phyloP scores from a whole-genome alignment of 768 basidiomycete species.

The Lepiota subincarnata region DNA sequence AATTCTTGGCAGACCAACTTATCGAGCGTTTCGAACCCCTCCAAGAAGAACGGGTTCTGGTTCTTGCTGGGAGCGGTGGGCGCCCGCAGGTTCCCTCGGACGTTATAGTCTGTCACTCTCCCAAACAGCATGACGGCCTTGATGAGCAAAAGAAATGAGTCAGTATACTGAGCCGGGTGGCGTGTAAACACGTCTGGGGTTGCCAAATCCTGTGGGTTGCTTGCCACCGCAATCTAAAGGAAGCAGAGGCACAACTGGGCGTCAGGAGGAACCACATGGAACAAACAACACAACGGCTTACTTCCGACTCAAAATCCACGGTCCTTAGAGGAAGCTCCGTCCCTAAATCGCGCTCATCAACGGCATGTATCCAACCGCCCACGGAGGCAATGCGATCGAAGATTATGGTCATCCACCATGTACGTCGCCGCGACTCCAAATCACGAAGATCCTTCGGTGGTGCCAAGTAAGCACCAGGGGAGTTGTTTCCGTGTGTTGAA shows the following conservation, averaged over 20 bases:
- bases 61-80: constrained; percentile 64
- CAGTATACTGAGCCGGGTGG: constrained; percentile 75
- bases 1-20: constrained; percentile 64
- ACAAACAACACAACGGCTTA: constrained; percentile 26
- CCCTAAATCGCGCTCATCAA: constrained; percentile 80
- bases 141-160: constrained; percentile 76
- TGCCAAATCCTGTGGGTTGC: constrained; percentile 72
- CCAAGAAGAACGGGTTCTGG: constrained; percentile 65
- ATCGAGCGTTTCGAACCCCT: constrained; percentile 70
- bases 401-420: constrained; percentile 90
- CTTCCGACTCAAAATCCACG: constrained; percentile 74
- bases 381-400: constrained; percentile 81
- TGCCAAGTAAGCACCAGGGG: constrained; percentile 76
- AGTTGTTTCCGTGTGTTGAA: constrained; percentile 58
- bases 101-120: constrained; percentile 80
- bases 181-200: constrained; percentile 60
- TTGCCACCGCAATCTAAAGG: constrained; percentile 52
- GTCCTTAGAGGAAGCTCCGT: constrained; percentile 77
- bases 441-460: constrained; percentile 75
- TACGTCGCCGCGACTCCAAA: constrained; percentile 71
- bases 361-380: constrained; percentile 83
- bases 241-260: neutral
- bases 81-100: constrained; percentile 66
- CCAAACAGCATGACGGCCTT: constrained; percentile 86
- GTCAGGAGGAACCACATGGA: neutral